Conservation (phyloP, 768 basidiomycete genomes). For the Clitopilus hobsonii region DNA sequence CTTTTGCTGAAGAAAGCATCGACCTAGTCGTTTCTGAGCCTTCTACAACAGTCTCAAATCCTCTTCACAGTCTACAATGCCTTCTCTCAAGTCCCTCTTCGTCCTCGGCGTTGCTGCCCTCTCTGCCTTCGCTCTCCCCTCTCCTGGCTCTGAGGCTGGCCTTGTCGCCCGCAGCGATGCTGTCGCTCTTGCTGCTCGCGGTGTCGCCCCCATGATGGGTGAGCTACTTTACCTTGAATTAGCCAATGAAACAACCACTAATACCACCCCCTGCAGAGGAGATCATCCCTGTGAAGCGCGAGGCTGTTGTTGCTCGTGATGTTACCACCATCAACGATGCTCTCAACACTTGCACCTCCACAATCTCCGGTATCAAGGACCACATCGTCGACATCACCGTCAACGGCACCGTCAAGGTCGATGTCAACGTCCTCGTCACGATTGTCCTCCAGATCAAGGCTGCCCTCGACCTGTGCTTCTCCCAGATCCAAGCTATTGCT, state of each 20-base stretch:
- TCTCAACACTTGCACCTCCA: background rate
- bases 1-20: background rate
- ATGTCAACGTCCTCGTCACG: background rate
- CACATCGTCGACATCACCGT: background rate
- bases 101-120: background rate
- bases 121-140: background rate
- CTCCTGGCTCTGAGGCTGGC: background rate
- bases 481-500: background rate
- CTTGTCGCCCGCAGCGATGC: background rate
- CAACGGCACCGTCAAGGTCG: background rate
- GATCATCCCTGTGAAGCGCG: background rate
- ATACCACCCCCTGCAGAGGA: background rate
- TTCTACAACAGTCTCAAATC: background rate
- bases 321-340: background rate
- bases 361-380: background rate
- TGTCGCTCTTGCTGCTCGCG: background rate
- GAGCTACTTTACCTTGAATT: background rate
- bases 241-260: background rate
- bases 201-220: background rate
- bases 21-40: background rate
- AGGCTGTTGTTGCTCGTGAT: background rate
- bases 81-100: conserved; percentile 1
- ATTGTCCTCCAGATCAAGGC: background rate
- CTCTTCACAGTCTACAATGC: background rate
- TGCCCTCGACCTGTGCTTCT: background rate